Conservation (phyloP, 495 filamentous ascomycete species). For the Penicillium arizonense region DNA sequence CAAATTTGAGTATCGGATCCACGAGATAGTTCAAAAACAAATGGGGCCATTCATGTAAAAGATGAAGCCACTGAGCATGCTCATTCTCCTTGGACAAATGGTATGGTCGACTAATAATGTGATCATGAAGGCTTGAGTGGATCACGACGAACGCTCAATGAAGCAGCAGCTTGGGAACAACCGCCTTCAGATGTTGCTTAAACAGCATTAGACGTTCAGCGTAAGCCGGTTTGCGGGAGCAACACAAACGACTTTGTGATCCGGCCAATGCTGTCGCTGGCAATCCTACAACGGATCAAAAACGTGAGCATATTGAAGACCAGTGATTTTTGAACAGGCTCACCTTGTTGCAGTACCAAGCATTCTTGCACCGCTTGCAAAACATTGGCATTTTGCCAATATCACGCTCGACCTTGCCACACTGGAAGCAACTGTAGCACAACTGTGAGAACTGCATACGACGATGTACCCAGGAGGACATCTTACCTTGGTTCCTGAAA, state of each 20-base stretch:
- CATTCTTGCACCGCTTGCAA: not conserved
- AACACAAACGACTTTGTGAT: not conserved
- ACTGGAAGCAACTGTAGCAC: slow-evolving; percentile 1
- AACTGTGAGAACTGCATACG: not conserved
- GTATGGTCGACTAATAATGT: too few relatives aligned
- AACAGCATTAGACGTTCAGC: not conserved
- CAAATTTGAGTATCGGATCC: too few relatives aligned
- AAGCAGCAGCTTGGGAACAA: too few relatives aligned
- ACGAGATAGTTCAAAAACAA: too few relatives aligned
- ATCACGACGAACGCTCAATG: too few relatives aligned
- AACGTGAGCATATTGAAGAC: not conserved
- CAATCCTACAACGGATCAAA: not conserved
- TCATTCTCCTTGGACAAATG: too few relatives aligned
- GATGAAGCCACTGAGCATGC: too few relatives aligned
- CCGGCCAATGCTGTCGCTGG: not conserved
- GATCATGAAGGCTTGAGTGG: too few relatives aligned
- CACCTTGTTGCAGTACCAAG: slow-evolving; percentile 4
- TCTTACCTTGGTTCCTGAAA: slow-evolving; percentile 1
- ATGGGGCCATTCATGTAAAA: too few relatives aligned
- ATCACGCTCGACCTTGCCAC: slow-evolving; percentile 2
- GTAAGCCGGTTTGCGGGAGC: not conserved
- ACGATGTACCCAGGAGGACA: not conserved
- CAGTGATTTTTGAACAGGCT: too few relatives aligned
- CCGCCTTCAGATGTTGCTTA: not conserved
- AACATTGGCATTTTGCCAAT: not conserved